phyloP scores from a whole-genome alignment of 1,284 basidiomycete species.

The Ceratobasidium sp. region DNA sequence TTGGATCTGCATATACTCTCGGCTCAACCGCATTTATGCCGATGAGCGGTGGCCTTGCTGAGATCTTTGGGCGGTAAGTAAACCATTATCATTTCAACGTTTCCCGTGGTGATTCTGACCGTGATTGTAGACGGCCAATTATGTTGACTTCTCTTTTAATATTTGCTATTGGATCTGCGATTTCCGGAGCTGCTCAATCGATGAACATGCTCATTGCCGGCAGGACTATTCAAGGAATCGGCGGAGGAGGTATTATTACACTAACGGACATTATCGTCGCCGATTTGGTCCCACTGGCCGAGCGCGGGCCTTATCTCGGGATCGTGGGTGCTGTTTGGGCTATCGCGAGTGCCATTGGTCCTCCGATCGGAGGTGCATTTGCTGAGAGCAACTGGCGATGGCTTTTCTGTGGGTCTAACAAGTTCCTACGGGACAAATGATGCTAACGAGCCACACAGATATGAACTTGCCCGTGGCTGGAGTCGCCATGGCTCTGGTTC shows the following conservation, averaged over 20 bases:
- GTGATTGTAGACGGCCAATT: constrained; percentile 48
- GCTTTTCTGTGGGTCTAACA: constrained; percentile 51
- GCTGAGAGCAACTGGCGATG: constrained; percentile 53
- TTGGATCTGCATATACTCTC: constrained; percentile 51
- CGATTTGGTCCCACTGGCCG: constrained; percentile 57
- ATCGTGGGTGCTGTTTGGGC: constrained; percentile 51
- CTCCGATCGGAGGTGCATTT: constrained; percentile 52
- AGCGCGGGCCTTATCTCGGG: constrained; percentile 54
- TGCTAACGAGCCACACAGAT: constrained; percentile 46
- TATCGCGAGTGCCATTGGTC: constrained; percentile 50
- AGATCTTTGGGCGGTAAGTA: constrained; percentile 52
- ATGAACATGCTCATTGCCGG: constrained; percentile 56
- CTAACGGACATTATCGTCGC: constrained; percentile 55
- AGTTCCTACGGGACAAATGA: constrained; percentile 9
- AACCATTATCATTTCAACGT: constrained; percentile 40
- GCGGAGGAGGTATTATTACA: constrained; percentile 57
- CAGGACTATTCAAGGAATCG: constrained; percentile 57
- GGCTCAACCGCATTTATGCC: constrained; percentile 53
- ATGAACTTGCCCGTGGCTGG: constrained; percentile 57
- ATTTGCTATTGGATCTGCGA: constrained; percentile 56
- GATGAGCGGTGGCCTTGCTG: constrained; percentile 48
- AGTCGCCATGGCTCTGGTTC: constrained; percentile 52
- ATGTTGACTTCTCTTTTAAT: constrained; percentile 52
- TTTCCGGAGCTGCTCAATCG: constrained; percentile 55
- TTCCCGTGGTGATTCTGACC: constrained; percentile 44